Evolutionary conservation across 495 filamentous ascomycete genomes (phyloP).

Genomic region (Penicillium waksmanii): DNA sequence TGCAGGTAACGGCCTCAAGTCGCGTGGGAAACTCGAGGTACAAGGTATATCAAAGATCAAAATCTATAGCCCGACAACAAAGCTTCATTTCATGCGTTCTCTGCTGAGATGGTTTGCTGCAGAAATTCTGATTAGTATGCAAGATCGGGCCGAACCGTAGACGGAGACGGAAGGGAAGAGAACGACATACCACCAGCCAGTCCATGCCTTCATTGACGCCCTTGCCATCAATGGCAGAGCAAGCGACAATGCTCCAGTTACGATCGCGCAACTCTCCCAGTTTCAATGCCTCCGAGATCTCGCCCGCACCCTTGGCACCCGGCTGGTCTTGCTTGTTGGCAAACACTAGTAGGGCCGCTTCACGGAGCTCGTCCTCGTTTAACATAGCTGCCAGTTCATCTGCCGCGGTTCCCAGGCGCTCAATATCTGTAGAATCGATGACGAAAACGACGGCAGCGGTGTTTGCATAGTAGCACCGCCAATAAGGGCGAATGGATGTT

Average conservation of each 20-base stretch:
- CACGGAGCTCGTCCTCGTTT: slow-evolving; percentile 92
- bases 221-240: slow-evolving; percentile 92
- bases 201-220: slow-evolving; percentile 98
- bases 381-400: slow-evolving; percentile 95
- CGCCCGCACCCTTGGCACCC: slow-evolving; percentile 92
- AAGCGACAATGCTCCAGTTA: slow-evolving; percentile 99
- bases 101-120: slow-evolving; percentile 53
- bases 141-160: neutral
- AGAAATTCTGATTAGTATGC: slow-evolving; percentile 19
- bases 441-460: slow-evolving; percentile 99
- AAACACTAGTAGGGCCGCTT: slow-evolving; percentile 91
- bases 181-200: slow-evolving; percentile 86
- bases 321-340: slow-evolving; percentile 99
- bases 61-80: slow-evolving; percentile 43
- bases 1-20: slow-evolving; percentile 28
- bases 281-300: slow-evolving; percentile 90
- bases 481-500: slow-evolving; percentile 96
- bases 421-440: slow-evolving; percentile 96
- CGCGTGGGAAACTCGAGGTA: slow-evolving; percentile 15
- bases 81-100: slow-evolving; percentile 48
- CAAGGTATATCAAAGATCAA: slow-evolving; percentile 42
- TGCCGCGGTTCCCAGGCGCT: slow-evolving; percentile 85
- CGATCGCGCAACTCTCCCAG: slow-evolving; percentile 89
- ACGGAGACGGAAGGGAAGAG: neutral
- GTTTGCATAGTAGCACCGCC: slow-evolving; percentile 99